phyloP scores from a whole-genome alignment of 441 rosid genomes.

The Biscutella auriculata region DNA sequence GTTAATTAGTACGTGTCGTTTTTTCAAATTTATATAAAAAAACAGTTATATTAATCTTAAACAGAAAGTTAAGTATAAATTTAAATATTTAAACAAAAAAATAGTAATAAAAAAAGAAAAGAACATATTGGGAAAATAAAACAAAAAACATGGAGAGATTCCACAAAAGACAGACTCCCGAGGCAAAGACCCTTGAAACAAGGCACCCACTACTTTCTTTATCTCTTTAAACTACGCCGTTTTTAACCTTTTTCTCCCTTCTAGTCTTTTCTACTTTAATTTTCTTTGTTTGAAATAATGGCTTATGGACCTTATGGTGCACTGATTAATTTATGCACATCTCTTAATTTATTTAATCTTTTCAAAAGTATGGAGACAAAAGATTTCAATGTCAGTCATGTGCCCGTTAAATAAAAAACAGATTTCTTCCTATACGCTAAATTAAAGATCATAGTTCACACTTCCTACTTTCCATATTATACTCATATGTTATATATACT shows the following conservation, averaged over 20 bases:
- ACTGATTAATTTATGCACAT: slow-evolving; percentile 12
- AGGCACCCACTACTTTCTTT: slow-evolving; percentile 19
- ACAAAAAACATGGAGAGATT: slow-evolving; percentile 41
- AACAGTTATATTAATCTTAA: slow-evolving; percentile 13
- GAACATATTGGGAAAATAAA: slow-evolving; percentile 27
- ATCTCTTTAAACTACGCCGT: slow-evolving; percentile 48
- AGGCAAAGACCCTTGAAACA: slow-evolving; percentile 55
- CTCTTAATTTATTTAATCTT: background rate
- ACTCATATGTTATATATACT: background rate
- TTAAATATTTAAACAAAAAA: no score
- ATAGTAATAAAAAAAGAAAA: slow-evolving; percentile 12
- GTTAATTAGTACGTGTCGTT: slow-evolving; percentile 8
- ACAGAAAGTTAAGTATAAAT: slow-evolving; percentile 22
- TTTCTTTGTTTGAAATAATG: slow-evolving; percentile 21
- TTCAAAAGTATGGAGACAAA: background rate
- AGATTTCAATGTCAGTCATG: slow-evolving; percentile 7
- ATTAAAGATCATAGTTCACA: slow-evolving; percentile 2
- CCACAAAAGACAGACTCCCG: slow-evolving; percentile 39
- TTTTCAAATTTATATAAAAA: background rate
- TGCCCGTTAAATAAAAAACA: background rate
- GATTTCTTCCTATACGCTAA: background rate
- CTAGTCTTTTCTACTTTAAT: slow-evolving; percentile 14
- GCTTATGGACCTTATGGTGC: slow-evolving; percentile 18
- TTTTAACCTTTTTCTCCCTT: slow-evolving; percentile 35
- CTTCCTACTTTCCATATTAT: background rate